Conservation (phyloP, 192 early-diverging fungal genomes). For the Chytriomyces sp. region DNA sequence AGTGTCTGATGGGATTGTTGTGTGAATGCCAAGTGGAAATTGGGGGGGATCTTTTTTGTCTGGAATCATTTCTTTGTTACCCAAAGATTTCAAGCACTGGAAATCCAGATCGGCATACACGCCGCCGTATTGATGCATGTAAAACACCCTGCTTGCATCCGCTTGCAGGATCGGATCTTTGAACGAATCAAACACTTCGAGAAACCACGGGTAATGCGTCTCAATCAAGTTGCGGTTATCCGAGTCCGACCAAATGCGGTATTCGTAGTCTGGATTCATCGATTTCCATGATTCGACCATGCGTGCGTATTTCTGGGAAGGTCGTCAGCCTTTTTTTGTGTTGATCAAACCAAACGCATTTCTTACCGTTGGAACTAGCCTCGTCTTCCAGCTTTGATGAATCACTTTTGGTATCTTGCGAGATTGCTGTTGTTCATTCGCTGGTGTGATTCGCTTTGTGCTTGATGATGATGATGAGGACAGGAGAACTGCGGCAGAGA, state of each 20-base stretch:
- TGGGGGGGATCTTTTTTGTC: too few species aligned
- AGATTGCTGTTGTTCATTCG: too few species aligned
- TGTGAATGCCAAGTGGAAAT: background rate
- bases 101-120: constrained; percentile 50
- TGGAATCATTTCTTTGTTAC: background rate
- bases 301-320: too few species aligned
- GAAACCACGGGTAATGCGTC: constrained; percentile 46
- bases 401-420: too few species aligned
- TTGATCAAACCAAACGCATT: too few species aligned
- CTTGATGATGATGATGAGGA: too few species aligned
- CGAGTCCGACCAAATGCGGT: constrained; percentile 47
- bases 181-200: constrained; percentile 35
- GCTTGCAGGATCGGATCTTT: constrained; percentile 40
- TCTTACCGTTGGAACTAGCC: too few species aligned
- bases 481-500: too few species aligned
- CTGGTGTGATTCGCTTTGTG: too few species aligned
- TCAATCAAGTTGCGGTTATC: constrained; percentile 33
- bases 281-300: constrained; percentile 32
- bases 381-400: too few species aligned
- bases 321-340: too few species aligned
- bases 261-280: constrained; percentile 32
- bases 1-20: background rate
- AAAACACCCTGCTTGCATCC: constrained; percentile 45
- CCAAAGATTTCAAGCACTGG: constrained; percentile 35
- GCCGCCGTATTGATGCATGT: constrained; percentile 48